Evolutionary conservation across 495 filamentous ascomycete genomes (phyloP).

Genomic region (Extremus antarcticus): DNA sequence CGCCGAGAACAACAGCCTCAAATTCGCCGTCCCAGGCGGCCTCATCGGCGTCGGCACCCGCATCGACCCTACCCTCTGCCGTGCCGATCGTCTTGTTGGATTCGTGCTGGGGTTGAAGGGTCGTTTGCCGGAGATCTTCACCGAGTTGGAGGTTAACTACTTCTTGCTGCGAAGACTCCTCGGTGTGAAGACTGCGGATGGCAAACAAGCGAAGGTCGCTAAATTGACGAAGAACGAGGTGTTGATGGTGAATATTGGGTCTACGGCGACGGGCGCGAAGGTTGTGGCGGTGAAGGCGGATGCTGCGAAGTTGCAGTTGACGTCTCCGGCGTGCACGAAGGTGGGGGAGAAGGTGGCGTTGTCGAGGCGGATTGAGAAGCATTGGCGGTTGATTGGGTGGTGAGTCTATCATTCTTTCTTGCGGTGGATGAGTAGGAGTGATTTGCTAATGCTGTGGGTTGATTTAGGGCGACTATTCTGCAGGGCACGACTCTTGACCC

Average conservation of each 20-base stretch:
- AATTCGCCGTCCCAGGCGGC: conserved; percentile 93
- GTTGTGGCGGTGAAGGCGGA: conserved; percentile 93
- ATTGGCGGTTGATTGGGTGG: conserved; percentile 98
- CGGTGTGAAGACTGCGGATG: conserved; percentile 94
- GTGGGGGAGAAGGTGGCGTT: conserved; percentile 96
- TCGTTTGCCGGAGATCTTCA: conserved; percentile 84
- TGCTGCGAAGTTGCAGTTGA: conserved; percentile 82
- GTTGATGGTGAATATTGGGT: conserved; percentile 98
- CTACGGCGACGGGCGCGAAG: conserved; percentile 85
- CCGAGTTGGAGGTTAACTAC: conserved; percentile 97
- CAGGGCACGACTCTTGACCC: conserved; percentile 17
- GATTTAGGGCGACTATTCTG: conserved; percentile 15
- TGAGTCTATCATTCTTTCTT: conserved; percentile 4
- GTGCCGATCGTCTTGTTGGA: conserved; percentile 95
- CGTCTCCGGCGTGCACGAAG: conserved; percentile 83
- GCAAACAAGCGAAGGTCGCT: conserved; percentile 97
- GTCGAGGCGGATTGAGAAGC: conserved; percentile 93
- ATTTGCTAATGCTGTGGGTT: neutral
- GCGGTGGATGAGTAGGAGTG: neutral
- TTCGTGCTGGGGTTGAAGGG: conserved; percentile 95
- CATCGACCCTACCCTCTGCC: conserved; percentile 92
- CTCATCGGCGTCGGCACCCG: conserved; percentile 91
- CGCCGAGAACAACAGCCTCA: conserved; percentile 94
- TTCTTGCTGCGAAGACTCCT: conserved; percentile 87
- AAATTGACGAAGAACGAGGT: conserved; percentile 97